Evolutionary conservation across 306 rosid species (phyloP).

Genomic region (Vigna reflexopilosa): DNA sequence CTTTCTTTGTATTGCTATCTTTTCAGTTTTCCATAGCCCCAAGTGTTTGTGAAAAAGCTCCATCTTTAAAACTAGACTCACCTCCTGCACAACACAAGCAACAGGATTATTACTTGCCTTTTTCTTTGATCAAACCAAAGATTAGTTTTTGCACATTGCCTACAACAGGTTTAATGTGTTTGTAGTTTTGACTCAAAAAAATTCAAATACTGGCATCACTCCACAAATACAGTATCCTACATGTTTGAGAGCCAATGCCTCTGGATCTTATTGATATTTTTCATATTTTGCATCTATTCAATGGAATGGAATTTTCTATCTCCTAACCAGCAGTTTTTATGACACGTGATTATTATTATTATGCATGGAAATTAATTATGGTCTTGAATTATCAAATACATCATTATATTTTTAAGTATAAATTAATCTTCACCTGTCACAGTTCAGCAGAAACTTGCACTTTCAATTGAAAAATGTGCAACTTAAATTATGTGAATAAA

Average conservation of each 20-base stretch:
- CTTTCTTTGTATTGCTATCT: background rate
- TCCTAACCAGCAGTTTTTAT: too few species aligned
- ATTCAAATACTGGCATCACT: background rate
- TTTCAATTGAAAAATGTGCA: background rate
- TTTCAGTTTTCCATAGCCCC: slow-evolving; percentile 35
- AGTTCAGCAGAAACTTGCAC: background rate
- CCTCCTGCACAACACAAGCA: slow-evolving; percentile 30
- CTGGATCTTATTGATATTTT: background rate
- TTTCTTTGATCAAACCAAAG: background rate
- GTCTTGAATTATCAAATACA: background rate
- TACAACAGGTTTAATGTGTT: background rate
- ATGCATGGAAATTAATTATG: background rate
- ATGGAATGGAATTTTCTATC: too few species aligned
- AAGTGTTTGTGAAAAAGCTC: slow-evolving; percentile 47
- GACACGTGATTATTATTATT: background rate
- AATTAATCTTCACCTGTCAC: background rate
- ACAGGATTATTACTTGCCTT: background rate
- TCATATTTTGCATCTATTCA: background rate
- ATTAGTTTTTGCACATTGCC: too few species aligned
- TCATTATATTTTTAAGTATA: background rate
- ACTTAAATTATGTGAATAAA: background rate
- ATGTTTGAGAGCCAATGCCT: too few species aligned
- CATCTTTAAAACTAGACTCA: background rate
- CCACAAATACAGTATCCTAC: too few species aligned
- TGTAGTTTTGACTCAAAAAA: background rate